Base-by-base conservation (phyloP, 805 yeast genomes). In the Saturnispora saitoi region DNA sequence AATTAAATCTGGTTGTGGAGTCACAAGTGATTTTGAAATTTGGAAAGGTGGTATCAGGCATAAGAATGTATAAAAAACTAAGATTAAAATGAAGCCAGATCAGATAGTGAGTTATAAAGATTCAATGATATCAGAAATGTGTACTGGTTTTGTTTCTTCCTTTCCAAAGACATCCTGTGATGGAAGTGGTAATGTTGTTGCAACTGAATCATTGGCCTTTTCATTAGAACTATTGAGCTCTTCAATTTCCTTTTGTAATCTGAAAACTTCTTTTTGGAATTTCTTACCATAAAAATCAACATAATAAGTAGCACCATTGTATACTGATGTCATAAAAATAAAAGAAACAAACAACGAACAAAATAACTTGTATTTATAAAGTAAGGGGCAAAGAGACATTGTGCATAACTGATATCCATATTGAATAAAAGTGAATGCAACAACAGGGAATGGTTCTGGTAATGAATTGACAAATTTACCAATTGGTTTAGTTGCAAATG, bases 231-330 rank as follows among this genome's bases (percentile, higher is more conserved):
- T 32, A n/a, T 45, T 45, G 4, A 31, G 12, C 11, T 44, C 42
- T 12, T 75, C 73, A n/a, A 91, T 76, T 60, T 90, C 96, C 14
- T 64, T 63, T 63, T 80, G 84, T 58, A 91, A 70, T 57, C 78
- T 77, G 24, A 70, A 66, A 22, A 91, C 89, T 63, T 93, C 96
- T 58, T 83, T 86, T 59, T 89, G 95, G 59, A 89, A 81, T 54
- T 90, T 77, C 62, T 81, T 84, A 19, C 98, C 98, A 66, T 89
- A 93, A 45, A 83, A 83, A 58, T 91, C 98, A 49, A 93, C 75
- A 63, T 91, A 91, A 62, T 87, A 91, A 0, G 95, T 87, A 2
- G 98, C 99, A 28, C 99, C 99, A 56, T 93, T 90, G 63, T 83
- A 88, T 38, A 89, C 73, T 1, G 98, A 95, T 63, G 78, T 75